These are phyloP conservation scores for Lodderomyces parapsilosis DNA, from an alignment of 1,139 yeast genomes.

Conservation along the genomic window DNA sequence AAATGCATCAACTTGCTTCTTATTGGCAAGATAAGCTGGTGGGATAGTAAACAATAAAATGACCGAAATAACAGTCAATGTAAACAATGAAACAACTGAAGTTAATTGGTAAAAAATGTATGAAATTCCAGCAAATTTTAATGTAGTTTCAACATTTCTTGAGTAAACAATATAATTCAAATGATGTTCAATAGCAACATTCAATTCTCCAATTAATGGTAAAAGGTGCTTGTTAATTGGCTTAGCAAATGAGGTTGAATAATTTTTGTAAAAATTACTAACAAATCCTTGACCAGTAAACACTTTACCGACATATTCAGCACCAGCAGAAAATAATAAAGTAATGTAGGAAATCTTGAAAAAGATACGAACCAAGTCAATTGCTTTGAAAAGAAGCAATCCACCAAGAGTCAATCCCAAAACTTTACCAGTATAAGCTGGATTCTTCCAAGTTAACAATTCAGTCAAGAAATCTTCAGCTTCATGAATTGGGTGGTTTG, in stretches of 20 bases:
- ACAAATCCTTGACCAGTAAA: conserved; percentile 72
- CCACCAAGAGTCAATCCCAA: conserved; percentile 63
- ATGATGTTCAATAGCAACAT: conserved; percentile 44
- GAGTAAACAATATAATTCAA: conserved; percentile 64
- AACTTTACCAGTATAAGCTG: conserved; percentile 72
- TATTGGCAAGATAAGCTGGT: conserved; percentile 67
- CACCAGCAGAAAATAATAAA: conserved; percentile 59
- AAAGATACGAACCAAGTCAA: conserved; percentile 67
- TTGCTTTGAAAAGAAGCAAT: conserved; percentile 64
- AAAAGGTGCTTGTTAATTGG: conserved; percentile 39
- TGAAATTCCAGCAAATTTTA: conserved; percentile 67
- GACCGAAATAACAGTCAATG: conserved; percentile 57
- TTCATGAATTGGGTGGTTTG: conserved; percentile 8
- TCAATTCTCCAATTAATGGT: conserved; percentile 45
- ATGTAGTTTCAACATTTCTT: conserved; percentile 64
- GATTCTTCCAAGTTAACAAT: conserved; percentile 82
- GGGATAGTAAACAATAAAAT: conserved; percentile 75
- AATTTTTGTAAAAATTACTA: conserved; percentile 57
- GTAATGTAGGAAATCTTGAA: conserved; percentile 53
- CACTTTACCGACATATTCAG: conserved; percentile 66
- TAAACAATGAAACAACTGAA: conserved; percentile 72
- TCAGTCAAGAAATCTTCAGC: conserved; percentile 17
- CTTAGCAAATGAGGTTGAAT: conserved; percentile 34
- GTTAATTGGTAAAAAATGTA: conserved; percentile 72
- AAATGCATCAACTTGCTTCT: conserved; percentile 77